These are phyloP conservation scores for Dryadomyces quercivorus DNA, from an alignment of 2,329 filamentous ascomycete species.

Conservation along the genomic window DNA sequence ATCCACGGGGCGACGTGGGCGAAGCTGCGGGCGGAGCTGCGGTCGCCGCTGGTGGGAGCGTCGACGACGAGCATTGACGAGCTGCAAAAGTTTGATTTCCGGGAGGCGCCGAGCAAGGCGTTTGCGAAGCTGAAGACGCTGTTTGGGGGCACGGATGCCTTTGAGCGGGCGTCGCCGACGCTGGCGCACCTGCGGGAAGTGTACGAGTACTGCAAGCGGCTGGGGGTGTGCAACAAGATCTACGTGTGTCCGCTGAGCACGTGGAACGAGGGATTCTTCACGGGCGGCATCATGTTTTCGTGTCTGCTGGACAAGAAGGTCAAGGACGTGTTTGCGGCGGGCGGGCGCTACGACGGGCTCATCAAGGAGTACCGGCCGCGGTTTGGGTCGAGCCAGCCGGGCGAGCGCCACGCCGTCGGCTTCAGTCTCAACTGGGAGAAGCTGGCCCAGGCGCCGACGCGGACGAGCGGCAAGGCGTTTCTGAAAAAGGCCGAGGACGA, in stretches of 20 bases:
- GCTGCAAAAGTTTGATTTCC: slow-evolving; percentile 80
- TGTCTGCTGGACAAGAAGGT: slow-evolving; percentile 79
- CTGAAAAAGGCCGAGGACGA: slow-evolving; percentile 62
- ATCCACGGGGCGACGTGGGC: slow-evolving; percentile 70
- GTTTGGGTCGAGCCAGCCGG: slow-evolving; percentile 41
- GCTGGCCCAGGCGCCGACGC: slow-evolving; percentile 52
- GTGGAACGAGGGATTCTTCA: slow-evolving; percentile 84
- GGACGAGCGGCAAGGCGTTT: slow-evolving; percentile 32
- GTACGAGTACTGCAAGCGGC: slow-evolving; percentile 60
- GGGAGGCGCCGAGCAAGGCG: slow-evolving; percentile 46
- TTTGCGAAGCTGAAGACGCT: slow-evolving; percentile 46
- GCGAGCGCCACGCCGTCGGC: slow-evolving; percentile 73
- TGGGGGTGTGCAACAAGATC: slow-evolving; percentile 64
- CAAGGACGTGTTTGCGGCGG: slow-evolving; percentile 80
- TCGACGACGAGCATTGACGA: slow-evolving; percentile 86
- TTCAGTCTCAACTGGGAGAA: slow-evolving; percentile 86
- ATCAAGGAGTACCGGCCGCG: slow-evolving; percentile 74
- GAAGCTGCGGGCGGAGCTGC: slow-evolving; percentile 69
- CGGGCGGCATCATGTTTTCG: slow-evolving; percentile 76
- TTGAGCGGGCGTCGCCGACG: slow-evolving; percentile 61
- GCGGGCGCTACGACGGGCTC: slow-evolving; percentile 82
- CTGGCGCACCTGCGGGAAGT: slow-evolving; percentile 74
- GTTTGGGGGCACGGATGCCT: slow-evolving; percentile 52
- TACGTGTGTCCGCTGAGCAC: slow-evolving; percentile 79
- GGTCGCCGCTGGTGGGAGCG: slow-evolving; percentile 68